These are phyloP conservation scores for Truncatella angustata DNA, from an alignment of 2,329 filamentous ascomycete genomes.

Conservation along the genomic window DNA sequence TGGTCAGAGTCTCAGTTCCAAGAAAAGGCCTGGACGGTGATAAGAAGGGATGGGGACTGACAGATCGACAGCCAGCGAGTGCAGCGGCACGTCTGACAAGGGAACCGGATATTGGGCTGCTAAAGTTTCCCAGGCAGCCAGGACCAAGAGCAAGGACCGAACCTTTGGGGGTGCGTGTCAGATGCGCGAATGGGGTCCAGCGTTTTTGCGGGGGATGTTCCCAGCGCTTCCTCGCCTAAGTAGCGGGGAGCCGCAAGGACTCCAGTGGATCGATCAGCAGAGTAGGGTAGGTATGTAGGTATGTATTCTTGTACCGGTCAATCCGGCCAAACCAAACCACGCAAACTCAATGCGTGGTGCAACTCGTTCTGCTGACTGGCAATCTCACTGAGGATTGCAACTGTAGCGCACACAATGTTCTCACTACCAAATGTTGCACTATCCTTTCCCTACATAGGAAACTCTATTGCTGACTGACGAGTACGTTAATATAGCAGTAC, in stretches of 20 bases:
- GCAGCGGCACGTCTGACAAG: too few relatives aligned
- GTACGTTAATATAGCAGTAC: too few relatives aligned
- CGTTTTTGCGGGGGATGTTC: conserved; percentile 9
- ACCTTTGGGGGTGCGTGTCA: conserved; percentile 6
- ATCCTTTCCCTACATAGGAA: too few relatives aligned
- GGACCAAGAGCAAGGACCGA: neutral
- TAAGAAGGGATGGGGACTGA: neutral
- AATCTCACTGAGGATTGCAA: too few relatives aligned
- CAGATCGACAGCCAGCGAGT: neutral
- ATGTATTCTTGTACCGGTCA: conserved; percentile 6
- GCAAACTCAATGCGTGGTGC: too few relatives aligned
- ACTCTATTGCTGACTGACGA: too few relatives aligned
- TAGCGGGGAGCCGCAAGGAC: conserved; percentile 8
- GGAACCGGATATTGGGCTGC: neutral
- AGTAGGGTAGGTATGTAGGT: too few relatives aligned
- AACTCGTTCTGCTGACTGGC: neutral
- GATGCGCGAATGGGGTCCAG: neutral
- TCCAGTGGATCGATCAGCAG: too few relatives aligned
- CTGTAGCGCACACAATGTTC: too few relatives aligned
- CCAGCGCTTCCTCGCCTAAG: neutral
- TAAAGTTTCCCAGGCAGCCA: neutral
- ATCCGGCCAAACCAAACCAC: neutral
- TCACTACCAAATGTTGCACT: too few relatives aligned
- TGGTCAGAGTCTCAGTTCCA: too few relatives aligned
- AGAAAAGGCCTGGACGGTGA: neutral